Evolutionary conservation across 2,329 filamentous ascomycete species (phyloP).

Genomic region (Cladobotryum mycophilum): DNA sequence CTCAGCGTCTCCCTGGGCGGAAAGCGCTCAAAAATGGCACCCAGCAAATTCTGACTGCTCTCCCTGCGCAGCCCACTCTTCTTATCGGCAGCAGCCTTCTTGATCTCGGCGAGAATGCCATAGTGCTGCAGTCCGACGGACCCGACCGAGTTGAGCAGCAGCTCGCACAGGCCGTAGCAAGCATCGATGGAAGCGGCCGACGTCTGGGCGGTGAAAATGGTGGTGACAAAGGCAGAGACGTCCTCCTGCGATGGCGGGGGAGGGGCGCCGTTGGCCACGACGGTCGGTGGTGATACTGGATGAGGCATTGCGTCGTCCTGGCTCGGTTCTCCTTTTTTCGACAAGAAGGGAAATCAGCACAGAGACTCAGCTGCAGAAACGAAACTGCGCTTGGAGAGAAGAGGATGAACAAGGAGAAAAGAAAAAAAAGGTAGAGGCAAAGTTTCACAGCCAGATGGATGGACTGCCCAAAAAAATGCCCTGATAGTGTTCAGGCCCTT

Average conservation of each 20-base stretch:
- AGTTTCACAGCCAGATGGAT: constrained; percentile 4
- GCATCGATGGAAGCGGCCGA: constrained; percentile 64
- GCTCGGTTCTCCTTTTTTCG: not conserved
- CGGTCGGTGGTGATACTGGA: constrained; percentile 40
- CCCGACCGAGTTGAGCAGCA: constrained; percentile 49
- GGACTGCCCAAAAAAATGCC: not conserved
- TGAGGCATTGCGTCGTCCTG: constrained; percentile 37
- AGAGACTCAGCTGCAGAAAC: not conserved
- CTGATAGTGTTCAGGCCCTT: not conserved
- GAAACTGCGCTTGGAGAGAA: not conserved
- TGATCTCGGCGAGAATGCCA: constrained; percentile 49
- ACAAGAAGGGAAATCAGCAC: not conserved
- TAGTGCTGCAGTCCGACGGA: constrained; percentile 47
- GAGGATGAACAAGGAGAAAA: constrained; percentile 5
- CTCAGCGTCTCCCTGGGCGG: constrained; percentile 68
- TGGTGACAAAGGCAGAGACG: constrained; percentile 56
- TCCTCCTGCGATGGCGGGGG: constrained; percentile 61
- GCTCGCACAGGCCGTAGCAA: constrained; percentile 54
- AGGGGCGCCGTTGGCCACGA: constrained; percentile 42
- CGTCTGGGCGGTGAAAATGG: constrained; percentile 62
- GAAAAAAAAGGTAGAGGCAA: constrained; percentile 3
- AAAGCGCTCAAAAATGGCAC: constrained; percentile 88
- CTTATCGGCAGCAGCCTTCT: constrained; percentile 82
- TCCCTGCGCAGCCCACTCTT: constrained; percentile 82
- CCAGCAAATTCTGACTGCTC: constrained; percentile 89